phyloP scores from a whole-genome alignment of 805 yeast species.

The Teunomyces aglyptinius region DNA sequence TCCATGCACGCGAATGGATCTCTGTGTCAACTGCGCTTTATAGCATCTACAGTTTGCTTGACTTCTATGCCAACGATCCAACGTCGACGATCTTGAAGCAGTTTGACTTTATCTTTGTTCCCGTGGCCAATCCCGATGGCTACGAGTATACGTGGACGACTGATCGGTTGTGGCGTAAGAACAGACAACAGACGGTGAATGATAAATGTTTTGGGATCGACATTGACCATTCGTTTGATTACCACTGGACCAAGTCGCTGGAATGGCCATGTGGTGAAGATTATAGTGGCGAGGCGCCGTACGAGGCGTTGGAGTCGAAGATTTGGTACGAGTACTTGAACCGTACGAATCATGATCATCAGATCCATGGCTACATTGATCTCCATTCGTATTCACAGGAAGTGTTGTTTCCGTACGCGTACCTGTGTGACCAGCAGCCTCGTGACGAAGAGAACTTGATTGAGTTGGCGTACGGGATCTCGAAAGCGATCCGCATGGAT shows the following conservation, averaged over 20 bases:
- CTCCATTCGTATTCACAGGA: slow-evolving; percentile 86
- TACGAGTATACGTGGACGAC: slow-evolving; percentile 76
- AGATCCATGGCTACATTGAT: slow-evolving; percentile 74
- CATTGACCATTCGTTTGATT: slow-evolving; percentile 80
- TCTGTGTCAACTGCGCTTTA: slow-evolving; percentile 69
- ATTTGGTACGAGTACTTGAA: slow-evolving; percentile 40
- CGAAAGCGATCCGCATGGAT: slow-evolving; percentile 65
- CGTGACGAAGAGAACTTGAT: slow-evolving; percentile 77
- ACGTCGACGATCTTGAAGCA: slow-evolving; percentile 47
- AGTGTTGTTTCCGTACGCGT: slow-evolving; percentile 79
- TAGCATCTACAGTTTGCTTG: slow-evolving; percentile 39
- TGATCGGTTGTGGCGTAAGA: slow-evolving; percentile 87
- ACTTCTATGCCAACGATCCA: slow-evolving; percentile 29
- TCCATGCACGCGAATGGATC: slow-evolving; percentile 91
- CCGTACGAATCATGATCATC: slow-evolving; percentile 50
- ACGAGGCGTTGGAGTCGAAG: slow-evolving; percentile 47
- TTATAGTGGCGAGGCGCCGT: slow-evolving; percentile 72
- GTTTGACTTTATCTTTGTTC: slow-evolving; percentile 73
- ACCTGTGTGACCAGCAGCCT: slow-evolving; percentile 69
- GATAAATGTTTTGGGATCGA: slow-evolving; percentile 79
- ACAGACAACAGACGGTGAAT: slow-evolving; percentile 67
- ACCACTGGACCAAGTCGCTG: slow-evolving; percentile 60
- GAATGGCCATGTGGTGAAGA: slow-evolving; percentile 82
- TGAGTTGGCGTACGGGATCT: slow-evolving; percentile 77
- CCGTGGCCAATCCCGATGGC: slow-evolving; percentile 90